Evolutionary conservation across 805 yeast species (phyloP).

Genomic region (Pichia manshurica): DNA sequence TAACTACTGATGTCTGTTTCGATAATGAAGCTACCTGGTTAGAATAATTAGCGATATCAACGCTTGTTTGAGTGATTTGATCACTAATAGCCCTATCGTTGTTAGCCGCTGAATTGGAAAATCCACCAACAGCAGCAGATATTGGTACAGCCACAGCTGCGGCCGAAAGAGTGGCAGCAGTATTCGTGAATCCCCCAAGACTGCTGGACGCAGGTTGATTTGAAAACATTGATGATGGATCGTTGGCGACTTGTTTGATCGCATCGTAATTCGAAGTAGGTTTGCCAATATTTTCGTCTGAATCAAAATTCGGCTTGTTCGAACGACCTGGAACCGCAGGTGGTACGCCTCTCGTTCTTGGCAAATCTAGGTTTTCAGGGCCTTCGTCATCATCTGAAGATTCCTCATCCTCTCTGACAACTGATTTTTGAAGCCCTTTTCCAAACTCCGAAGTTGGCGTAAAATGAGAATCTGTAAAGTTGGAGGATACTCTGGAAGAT

Average conservation of each 20-base stretch:
- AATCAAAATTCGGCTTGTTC: slow-evolving; percentile 31
- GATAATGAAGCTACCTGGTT: slow-evolving; percentile 78
- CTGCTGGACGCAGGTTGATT: slow-evolving; percentile 15
- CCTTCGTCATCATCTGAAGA: slow-evolving; percentile 34
- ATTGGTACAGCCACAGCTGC: slow-evolving; percentile 8
- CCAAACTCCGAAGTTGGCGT: slow-evolving; percentile 86
- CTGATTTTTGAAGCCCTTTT: slow-evolving; percentile 47
- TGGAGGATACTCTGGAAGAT: slow-evolving; percentile 24
- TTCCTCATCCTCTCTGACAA: slow-evolving; percentile 16
- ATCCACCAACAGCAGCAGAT: slow-evolving; percentile 4
- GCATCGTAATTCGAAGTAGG: slow-evolving; percentile 44
- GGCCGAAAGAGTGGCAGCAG: slow-evolving; percentile 3
- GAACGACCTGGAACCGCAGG: slow-evolving; percentile 34
- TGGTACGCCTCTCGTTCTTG: slow-evolving; percentile 21
- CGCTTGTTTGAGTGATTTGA: slow-evolving; percentile 69
- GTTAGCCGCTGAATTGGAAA: slow-evolving; percentile 1
- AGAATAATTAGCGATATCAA: slow-evolving; percentile 81
- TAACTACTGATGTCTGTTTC: slow-evolving; percentile 63
- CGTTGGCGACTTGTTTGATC: slow-evolving; percentile 23
- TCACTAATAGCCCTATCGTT: slow-evolving; percentile 34
- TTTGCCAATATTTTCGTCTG: slow-evolving; percentile 13
- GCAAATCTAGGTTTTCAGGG: slow-evolving; percentile 28
- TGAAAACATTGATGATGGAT: slow-evolving; percentile 12
- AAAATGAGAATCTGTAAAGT: slow-evolving; percentile 34
- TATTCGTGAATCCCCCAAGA: slow-evolving; percentile 8